Base-by-base conservation (phyloP, 768 basidiomycete genomes). In the Leccinum fibrillosum region DNA sequence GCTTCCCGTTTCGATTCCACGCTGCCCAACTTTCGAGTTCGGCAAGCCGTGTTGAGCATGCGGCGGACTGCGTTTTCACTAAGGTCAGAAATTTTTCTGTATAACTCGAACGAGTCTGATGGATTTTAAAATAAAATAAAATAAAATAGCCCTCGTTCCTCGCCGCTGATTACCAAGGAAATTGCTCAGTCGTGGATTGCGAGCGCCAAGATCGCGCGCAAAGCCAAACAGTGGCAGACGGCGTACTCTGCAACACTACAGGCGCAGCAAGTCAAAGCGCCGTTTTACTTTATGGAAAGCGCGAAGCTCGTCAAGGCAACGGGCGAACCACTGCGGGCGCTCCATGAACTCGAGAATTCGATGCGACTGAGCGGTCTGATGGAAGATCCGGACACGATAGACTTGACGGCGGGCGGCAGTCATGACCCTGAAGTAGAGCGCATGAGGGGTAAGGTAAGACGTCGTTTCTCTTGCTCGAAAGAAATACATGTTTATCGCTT, bases 231-330 rank as follows among this genome's bases (percentile, higher is more conserved):
- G 69, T 88, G 85, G 79, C 96, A 98, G 75, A 98, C 96, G 0
- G 94, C 97, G 2, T 99, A 98, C 70, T 97, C 92, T 66, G 94
- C 97, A 6, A 85, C 90, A 62, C 80, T 99, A 0, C 97, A 99
- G 73, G 93, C 94, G 0, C 83, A 86, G 56, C 87, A 92, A 66
- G 79, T 78, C 61, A 79, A 84, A 21, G 82, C 86, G 1, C 81
- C 82, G 0, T 94, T 88, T 68, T 83, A 88, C 17, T 97, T 95
- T 74, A 80, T 98, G 52, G 91, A 98, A 69, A 93, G 88, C 66
- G 91, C 92, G 1, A 98, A 93, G 70, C 82, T 98, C 5, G 75
- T 90, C 58, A 87, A 88, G 62, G 85, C 85, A 4, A 84, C 80
- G 39, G 93, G 90, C 2, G 90, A 96, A 62, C 84, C 89, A 2